Conservation (phyloP, 1,284 basidiomycete species). For the Fomitiporia mediterranea region DNA sequence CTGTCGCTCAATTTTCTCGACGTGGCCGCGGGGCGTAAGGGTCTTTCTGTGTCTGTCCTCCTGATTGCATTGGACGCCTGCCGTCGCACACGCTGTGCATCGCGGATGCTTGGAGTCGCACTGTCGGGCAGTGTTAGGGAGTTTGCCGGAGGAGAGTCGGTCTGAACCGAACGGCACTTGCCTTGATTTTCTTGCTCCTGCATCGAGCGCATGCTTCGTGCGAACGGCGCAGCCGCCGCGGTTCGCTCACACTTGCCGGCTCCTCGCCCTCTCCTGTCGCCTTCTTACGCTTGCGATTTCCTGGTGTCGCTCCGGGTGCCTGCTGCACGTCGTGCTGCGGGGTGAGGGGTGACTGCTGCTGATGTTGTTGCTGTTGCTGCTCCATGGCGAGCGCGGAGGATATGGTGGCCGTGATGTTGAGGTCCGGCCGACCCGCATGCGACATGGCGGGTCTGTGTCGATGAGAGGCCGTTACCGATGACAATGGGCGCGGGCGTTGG, state of each 20-base stretch:
- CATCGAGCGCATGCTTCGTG: constrained; percentile 85
- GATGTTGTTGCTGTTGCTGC: constrained; percentile 34
- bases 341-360: constrained; percentile 30
- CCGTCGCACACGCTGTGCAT: constrained; percentile 76
- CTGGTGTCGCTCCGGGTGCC: constrained; percentile 25
- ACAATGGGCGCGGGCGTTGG: neutral
- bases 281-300: constrained; percentile 53
- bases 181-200: constrained; percentile 91
- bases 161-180: constrained; percentile 77
- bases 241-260: constrained; percentile 50
- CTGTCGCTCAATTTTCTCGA: constrained; percentile 72
- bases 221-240: constrained; percentile 73
- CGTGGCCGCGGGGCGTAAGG: constrained; percentile 74
- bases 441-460: constrained; percentile 40
- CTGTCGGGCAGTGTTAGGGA: constrained; percentile 36
- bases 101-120: constrained; percentile 83
- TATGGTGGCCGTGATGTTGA: constrained; percentile 39
- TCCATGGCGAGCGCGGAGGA: constrained; percentile 63
- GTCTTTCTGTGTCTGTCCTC: constrained; percentile 81
- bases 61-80: constrained; percentile 72
- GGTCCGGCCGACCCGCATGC: constrained; percentile 41
- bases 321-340: constrained; percentile 25
- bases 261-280: constrained; percentile 50
- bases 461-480: constrained; percentile 22
- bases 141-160: constrained; percentile 63